These are phyloP conservation scores for Smittium mucronatum DNA, from an alignment of 371 early-diverging fungal species.

Conservation along the genomic window DNA sequence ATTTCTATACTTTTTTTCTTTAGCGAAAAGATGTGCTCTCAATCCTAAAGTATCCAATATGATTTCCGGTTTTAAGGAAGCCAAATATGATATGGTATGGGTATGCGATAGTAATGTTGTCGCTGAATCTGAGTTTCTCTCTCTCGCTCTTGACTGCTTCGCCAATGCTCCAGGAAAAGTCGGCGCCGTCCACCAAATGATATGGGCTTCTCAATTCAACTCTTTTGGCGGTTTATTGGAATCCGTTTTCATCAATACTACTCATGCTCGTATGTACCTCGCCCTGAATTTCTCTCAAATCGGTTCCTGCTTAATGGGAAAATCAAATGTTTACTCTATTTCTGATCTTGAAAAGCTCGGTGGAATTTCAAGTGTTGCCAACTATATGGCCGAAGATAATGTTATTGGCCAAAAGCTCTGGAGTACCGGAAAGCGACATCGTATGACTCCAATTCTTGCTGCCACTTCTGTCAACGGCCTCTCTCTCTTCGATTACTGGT, in stretches of 20 bases:
- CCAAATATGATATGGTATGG: slow-evolving; percentile 85
- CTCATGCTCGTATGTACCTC: slow-evolving; percentile 87
- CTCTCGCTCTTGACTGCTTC: slow-evolving; percentile 60
- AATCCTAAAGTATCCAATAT: slow-evolving; percentile 96
- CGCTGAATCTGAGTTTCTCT: slow-evolving; percentile 57
- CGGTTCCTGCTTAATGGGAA: slow-evolving; percentile 85
- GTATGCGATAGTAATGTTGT: slow-evolving; percentile 81
- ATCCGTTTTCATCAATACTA: slow-evolving; percentile 66
- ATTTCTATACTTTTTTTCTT: background rate
- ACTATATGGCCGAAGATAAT: slow-evolving; percentile 91
- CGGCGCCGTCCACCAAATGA: slow-evolving; percentile 87
- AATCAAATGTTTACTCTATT: slow-evolving; percentile 79
- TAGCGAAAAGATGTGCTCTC: slow-evolving; percentile 42
- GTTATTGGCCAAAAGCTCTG: slow-evolving; percentile 76
- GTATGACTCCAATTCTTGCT: slow-evolving; percentile 72
- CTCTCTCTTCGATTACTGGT: slow-evolving; percentile 56
- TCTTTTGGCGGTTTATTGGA: slow-evolving; percentile 75
- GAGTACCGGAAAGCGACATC: slow-evolving; percentile 63
- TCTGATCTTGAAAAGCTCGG: slow-evolving; percentile 68
- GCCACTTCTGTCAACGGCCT: slow-evolving; percentile 67
- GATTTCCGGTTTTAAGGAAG: slow-evolving; percentile 57
- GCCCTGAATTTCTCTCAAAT: slow-evolving; percentile 72
- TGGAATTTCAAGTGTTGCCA: slow-evolving; percentile 68
- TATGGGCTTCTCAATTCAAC: slow-evolving; percentile 56
- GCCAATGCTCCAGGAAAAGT: slow-evolving; percentile 44